A percentile compares a stretch with the other conserved stretches of the same genome.
Conservation (phyloP, 139 green algal species). For the Bryopsis sp. region DNA sequence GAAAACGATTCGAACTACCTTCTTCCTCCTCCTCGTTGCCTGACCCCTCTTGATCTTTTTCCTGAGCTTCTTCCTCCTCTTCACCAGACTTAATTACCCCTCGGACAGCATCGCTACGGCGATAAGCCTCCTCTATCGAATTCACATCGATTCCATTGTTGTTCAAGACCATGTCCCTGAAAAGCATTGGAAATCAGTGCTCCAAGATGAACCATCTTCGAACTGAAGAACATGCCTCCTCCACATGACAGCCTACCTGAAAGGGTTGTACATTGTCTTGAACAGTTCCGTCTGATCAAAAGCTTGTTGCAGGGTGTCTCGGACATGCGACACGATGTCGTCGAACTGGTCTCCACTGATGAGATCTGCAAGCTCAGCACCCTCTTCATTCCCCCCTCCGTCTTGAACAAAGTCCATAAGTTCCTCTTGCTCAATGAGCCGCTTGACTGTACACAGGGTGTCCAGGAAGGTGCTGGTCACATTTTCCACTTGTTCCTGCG, state of each 20-base stretch:
- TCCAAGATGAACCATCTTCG: background rate
- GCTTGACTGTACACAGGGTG: conserved; percentile 34
- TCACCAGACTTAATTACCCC: too few species aligned
- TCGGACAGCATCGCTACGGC: background rate
- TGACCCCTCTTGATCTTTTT: background rate
- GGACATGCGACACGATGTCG: conserved; percentile 41
- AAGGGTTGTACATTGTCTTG: conserved; percentile 40
- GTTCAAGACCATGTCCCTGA: conserved; percentile 39
- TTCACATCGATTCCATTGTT: conserved; percentile 17
- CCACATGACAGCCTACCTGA: conserved; percentile 22
- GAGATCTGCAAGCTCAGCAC: conserved; percentile 50
- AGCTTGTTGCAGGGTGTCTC: conserved; percentile 38
- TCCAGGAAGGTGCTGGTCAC: conserved; percentile 35
- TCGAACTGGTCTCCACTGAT: conserved; percentile 44
- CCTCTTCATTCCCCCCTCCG: conserved; percentile 31
- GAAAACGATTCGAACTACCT: too few species aligned
- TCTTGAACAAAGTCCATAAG: conserved; percentile 40
- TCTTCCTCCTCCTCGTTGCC: too few species aligned
- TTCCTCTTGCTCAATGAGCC: conserved; percentile 31
- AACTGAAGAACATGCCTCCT: conserved; percentile 2
- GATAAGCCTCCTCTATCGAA: conserved; percentile 13
- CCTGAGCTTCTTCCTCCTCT: conserved; percentile 1
- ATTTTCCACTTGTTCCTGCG: conserved; percentile 28
- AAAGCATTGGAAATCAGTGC: background rate
- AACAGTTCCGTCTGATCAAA: conserved; percentile 45